Conservation (phyloP, 2,329 filamentous ascomycete species). For the Pseudogymnoascus sp. region DNA sequence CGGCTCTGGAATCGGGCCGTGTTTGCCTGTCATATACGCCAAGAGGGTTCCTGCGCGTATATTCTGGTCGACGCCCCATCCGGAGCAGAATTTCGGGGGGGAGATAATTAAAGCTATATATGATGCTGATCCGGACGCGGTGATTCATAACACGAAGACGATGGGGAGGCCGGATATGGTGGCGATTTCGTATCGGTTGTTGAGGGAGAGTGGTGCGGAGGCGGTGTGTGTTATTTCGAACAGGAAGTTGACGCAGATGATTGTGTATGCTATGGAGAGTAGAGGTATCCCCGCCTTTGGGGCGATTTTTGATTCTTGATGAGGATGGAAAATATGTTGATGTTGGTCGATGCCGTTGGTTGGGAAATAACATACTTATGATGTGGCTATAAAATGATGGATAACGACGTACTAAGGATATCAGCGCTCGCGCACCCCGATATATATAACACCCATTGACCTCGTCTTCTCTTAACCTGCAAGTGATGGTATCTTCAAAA, state of each 20-base stretch:
- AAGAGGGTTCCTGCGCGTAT: conserved; percentile 34
- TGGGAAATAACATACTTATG: no score
- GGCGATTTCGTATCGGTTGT: conserved; percentile 22
- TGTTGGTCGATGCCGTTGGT: no score
- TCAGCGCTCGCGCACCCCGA: no score
- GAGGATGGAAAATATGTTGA: no score
- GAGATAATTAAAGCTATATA: conserved; percentile 23
- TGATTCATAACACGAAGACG: conserved; percentile 27
- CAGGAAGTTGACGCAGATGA: conserved; percentile 24
- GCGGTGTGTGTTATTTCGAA: conserved; percentile 31
- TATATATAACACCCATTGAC: no score
- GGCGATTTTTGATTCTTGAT: conserved; percentile 29
- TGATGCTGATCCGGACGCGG: conserved; percentile 24
- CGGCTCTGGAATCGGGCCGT: conserved; percentile 64
- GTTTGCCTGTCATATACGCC: conserved; percentile 32
- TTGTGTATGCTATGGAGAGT: conserved; percentile 27
- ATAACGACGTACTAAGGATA: no score
- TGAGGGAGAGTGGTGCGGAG: conserved; percentile 25
- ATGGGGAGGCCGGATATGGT: conserved; percentile 27
- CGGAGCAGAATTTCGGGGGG: conserved; percentile 28
- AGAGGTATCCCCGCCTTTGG: conserved; percentile 29
- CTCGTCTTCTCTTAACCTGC: no score
- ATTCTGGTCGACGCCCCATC: conserved; percentile 29
- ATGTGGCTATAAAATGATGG: no score
- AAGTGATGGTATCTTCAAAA: no score